phyloP scores from a whole-genome alignment of 2,329 filamentous ascomycete species.

The Claviceps arundinis region DNA sequence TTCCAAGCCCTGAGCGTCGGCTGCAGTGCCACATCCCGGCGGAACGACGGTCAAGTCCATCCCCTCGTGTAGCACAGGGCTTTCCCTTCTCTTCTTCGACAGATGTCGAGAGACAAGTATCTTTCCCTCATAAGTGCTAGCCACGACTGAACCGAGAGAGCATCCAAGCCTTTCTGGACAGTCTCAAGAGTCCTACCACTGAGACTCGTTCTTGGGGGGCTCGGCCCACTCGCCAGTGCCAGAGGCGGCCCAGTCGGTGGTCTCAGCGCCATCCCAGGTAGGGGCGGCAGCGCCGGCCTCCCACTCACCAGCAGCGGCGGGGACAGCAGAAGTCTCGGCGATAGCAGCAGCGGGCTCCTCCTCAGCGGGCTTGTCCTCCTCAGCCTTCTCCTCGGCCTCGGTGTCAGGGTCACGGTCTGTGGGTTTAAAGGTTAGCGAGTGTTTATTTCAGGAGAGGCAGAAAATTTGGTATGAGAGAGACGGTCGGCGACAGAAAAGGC shows the following conservation, averaged over 20 bases:
- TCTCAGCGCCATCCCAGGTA: conserved; percentile 43
- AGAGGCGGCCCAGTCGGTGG: conserved; percentile 51
- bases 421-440: conserved; percentile 7
- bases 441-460: not conserved
- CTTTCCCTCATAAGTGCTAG: conserved; percentile 98
- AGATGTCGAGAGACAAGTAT: conserved; percentile 50
- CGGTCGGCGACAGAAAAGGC: not conserved
- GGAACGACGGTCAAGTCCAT: conserved; percentile 83
- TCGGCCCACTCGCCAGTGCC: conserved; percentile 55
- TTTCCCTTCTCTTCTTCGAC: conserved; percentile 71
- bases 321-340: conserved; percentile 65
- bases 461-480: not conserved
- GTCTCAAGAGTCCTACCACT: conserved; percentile 32
- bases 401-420: conserved; percentile 94
- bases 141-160: conserved; percentile 37
- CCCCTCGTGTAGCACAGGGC: conserved; percentile 82
- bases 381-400: conserved; percentile 96
- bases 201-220: conserved; percentile 37
- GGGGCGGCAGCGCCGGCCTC: conserved; percentile 59
- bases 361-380: conserved; percentile 76
- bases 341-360: conserved; percentile 74
- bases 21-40: conserved; percentile 17
- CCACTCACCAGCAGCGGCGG: conserved; percentile 60
- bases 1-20: not conserved
- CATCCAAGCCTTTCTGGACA: conserved; percentile 6